These are phyloP conservation scores for Onygena corvina DNA, from an alignment of 2,329 filamentous ascomycete species.

Conservation along the genomic window DNA sequence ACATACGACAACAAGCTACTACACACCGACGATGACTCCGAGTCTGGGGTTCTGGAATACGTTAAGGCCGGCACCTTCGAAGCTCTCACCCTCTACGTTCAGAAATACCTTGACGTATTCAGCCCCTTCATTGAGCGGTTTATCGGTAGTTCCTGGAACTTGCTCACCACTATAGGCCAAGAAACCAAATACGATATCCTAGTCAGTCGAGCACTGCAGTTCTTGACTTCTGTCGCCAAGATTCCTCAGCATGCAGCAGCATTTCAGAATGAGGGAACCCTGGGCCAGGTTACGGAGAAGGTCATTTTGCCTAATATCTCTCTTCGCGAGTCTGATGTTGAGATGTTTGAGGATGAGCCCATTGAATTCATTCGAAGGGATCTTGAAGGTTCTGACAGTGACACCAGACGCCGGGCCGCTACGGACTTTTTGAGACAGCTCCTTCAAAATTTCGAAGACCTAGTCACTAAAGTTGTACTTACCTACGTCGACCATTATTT, in stretches of 20 bases:
- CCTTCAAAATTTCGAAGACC: slow-evolving; percentile 72
- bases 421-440: slow-evolving; percentile 88
- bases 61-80: slow-evolving; percentile 93
- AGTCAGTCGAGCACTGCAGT: slow-evolving; percentile 88
- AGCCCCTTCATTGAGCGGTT: slow-evolving; percentile 68
- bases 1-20: slow-evolving; percentile 76
- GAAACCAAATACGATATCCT: slow-evolving; percentile 90
- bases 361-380: slow-evolving; percentile 96
- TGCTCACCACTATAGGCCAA: slow-evolving; percentile 72
- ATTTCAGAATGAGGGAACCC: slow-evolving; percentile 70
- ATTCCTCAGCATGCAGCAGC: slow-evolving; percentile 64
- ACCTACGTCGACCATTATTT: slow-evolving; percentile 82
- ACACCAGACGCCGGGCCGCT: slow-evolving; percentile 80
- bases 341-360: slow-evolving; percentile 95
- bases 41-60: slow-evolving; percentile 70
- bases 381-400: slow-evolving; percentile 88
- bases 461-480: slow-evolving; percentile 77
- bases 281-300: slow-evolving; percentile 85
- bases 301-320: slow-evolving; percentile 89
- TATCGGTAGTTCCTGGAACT: slow-evolving; percentile 78
- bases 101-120: slow-evolving; percentile 94
- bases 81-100: slow-evolving; percentile 73
- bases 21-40: slow-evolving; percentile 75
- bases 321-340: slow-evolving; percentile 82
- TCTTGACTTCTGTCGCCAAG: slow-evolving; percentile 77